Base-by-base conservation (phyloP, 2,329 filamentous ascomycete genomes). In the Calonectria leucothoes region DNA sequence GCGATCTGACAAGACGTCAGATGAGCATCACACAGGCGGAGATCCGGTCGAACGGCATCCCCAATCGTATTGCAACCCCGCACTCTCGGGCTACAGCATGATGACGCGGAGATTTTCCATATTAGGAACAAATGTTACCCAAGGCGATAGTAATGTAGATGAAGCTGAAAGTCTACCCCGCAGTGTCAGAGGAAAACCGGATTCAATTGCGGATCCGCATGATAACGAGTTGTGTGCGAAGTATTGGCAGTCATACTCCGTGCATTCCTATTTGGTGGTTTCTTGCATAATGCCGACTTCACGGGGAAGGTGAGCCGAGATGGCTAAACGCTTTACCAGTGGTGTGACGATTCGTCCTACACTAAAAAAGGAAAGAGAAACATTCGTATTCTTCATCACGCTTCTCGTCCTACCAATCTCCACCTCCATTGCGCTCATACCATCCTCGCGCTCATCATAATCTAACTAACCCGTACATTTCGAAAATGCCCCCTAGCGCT, bases 261-360 rank as follows among this genome's bases (percentile, higher is more conserved):
- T 17, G 27, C 15, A 14, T 31, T 48, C 37, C 39, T 20, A 45
- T 64, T 64, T 27, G 59, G 39, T 48, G 29, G 48, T 33, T 12
- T 12, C 42, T n/a, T 64, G 37, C 59, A 64, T 64, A 64, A 48
- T n/a, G 59, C 59, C 59, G 59, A 64, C 59, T 64, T 48, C 6
- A 15, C n/a, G 29, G 25, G 29, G 57, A 63, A 63, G 17, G 57
- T n/a, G n/a, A 29, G 59, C 59, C 59, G 37, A 64, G 37, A 42
- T 48, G 35, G 39, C 55, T 39, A 61, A 61, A 61, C 6, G 2
- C 12, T 17, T 17, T 3, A 1, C 3, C 5, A 8, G 55, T 39
- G 31, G 35, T 27, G 7, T 17, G 55, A 61, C 15, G 5, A 37
- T 39, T 39, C 15, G 6, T 25, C 10, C 23, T 42, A 14, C 7